Conservation (phyloP, 1,284 basidiomycete species). For the Rhodotorula glutinis region DNA sequence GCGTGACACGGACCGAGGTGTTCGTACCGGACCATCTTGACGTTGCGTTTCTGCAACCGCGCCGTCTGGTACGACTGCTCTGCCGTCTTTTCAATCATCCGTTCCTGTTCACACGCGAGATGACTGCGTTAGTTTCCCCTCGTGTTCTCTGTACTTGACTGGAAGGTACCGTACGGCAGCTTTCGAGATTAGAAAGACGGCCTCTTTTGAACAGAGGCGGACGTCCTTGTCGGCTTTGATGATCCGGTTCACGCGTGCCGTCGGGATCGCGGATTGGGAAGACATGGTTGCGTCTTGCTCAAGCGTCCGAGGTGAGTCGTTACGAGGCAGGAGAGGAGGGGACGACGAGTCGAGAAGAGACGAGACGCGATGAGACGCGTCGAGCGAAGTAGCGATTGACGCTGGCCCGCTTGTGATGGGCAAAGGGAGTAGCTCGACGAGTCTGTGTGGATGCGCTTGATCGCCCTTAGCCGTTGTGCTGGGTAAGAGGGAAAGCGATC, state of each 20-base stretch:
- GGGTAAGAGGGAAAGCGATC: too few species aligned
- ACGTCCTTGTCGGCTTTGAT: constrained; percentile 53
- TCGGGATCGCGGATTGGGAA: constrained; percentile 43
- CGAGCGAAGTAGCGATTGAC: too few species aligned
- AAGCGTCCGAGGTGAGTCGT: too few species aligned
- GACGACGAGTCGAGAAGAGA: too few species aligned
- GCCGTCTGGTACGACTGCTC: constrained; percentile 18
- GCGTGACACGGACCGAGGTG: constrained; percentile 24
- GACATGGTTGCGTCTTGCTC: too few species aligned
- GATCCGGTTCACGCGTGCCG: constrained; percentile 51
- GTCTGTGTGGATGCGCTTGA: too few species aligned
- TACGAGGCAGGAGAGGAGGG: not conserved
- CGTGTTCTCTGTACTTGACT: too few species aligned
- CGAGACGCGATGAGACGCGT: not conserved
- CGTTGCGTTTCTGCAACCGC: constrained; percentile 12
- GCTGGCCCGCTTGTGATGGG: too few species aligned
- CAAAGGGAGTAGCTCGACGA: too few species aligned
- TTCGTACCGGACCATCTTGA: constrained; percentile 18
- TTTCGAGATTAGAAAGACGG: constrained; percentile 51
- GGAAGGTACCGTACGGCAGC: constrained; percentile 47
- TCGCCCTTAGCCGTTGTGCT: too few species aligned
- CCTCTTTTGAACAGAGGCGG: constrained; percentile 51
- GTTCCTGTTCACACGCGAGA: constrained; percentile 8
- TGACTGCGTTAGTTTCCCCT: too few species aligned
- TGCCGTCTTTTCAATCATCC: constrained; percentile 12